These are phyloP conservation scores for Thraustochytrium striatum DNA, from an alignment of 352 stramenopile species.

Conservation along the genomic window DNA sequence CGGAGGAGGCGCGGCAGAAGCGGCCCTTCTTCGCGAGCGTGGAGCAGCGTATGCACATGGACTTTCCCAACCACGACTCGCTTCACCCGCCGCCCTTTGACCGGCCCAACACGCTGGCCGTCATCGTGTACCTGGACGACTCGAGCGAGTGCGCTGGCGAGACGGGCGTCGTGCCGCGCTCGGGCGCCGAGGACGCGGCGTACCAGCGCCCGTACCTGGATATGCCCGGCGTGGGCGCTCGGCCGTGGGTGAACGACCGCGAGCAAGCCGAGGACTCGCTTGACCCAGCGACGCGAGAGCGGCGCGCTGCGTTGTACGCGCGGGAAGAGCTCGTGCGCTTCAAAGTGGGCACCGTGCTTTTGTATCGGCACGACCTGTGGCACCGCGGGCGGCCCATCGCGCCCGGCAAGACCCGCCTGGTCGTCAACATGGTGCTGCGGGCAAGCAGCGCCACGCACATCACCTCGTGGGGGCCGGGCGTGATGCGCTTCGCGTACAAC, in stretches of 20 bases:
- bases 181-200: neutral
- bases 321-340: constrained; percentile 9
- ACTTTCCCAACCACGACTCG: constrained; percentile 26
- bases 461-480: neutral
- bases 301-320: neutral
- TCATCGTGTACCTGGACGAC: constrained; percentile 24
- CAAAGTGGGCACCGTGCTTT: constrained; percentile 6
- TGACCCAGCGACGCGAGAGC: too few species aligned
- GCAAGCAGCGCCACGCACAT: neutral
- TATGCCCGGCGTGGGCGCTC: constrained; percentile 12
- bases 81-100: constrained; percentile 10
- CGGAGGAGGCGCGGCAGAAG: neutral
- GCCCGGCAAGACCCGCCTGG: neutral
- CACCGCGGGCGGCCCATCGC: neutral
- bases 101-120: neutral
- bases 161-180: neutral
- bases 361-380: constrained; percentile 23
- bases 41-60: constrained; percentile 36
- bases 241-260: constrained; percentile 25
- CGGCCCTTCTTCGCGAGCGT: neutral
- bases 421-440: neutral
- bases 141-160: neutral
- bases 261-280: constrained; percentile 2
- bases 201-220: constrained; percentile 11
- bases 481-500: constrained; percentile 11